Evolutionary conservation across 225 moss, liverwort and hornwort species (phyloP), one percentile per base, ranked within the genome.

Genomic region (Polytrichum commune): DNA sequence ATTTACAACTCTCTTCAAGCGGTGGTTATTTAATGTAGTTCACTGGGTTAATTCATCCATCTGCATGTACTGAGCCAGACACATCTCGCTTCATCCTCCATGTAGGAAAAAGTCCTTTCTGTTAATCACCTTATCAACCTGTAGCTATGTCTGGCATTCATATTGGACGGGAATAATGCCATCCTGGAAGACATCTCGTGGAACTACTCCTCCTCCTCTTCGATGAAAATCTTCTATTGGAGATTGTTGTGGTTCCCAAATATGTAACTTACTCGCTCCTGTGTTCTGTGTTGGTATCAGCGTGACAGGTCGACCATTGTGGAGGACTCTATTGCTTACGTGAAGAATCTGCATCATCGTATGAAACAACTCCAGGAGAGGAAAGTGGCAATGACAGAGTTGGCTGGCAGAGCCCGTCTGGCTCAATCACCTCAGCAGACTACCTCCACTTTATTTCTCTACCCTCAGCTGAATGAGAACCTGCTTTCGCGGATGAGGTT

Each of bases 291-390:
- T 27, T 5, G 25, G 30, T 64, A 1, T 19, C 25, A 27, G 64
- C 28, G 30, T 64, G 58, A 58, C 58, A 58, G 58, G 58, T 68
- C 68, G 25, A 55, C 68, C 24, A 55, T 68, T 5, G 68, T 68
- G 13, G 55, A 55, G 9, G 68, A 68, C 27, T 68, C 54, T 18
- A 55, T 55, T 19, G 54, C 54, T 53, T 55, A 26, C 54, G 54
- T 68, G 68, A 68, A 68, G 68, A 68, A 68, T 68, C 54, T 68
- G 68, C 68, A 68, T 68, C 68, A 68, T 68, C 68, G 68, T 8
- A 54, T 68, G 7, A 54, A 18, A 13, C 13, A 16, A 13, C 68
- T 68, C 54, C 32, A 25, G 7, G 32, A 19, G 38, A 19, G 46
- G 67, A 35, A 53, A 27, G 7, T 4, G 8, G 28, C 9, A 27